Evolutionary conservation across 2,329 filamentous ascomycete species (phyloP), one percentile per base, ranked within the genome.

Genomic region (Plenodomus biglobosus): DNA sequence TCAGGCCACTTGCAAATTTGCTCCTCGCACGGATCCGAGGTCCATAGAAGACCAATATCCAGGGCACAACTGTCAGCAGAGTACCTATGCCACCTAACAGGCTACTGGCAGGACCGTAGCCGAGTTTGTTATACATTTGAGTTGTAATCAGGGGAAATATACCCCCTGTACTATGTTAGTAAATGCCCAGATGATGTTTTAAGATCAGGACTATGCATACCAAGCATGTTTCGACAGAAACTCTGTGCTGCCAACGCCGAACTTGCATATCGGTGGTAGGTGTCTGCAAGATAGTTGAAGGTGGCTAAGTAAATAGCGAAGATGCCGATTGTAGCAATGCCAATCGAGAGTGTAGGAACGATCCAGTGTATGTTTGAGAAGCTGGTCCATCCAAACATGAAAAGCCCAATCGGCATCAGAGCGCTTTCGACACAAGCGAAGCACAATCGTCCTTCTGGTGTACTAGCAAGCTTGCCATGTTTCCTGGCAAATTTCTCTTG

Each of bases 241-340:
- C 84, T 87, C 74, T 96, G 90, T 1, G 91, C 90, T 0, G 92
- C 92, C 5, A 96, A 76, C 0, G 92, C 91, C 1, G 88, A 94
- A 34, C 86, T 90, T 0, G 92, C 90, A 62, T 92, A 96, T 2
- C 82, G 78, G 65, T 91, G 87, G 70, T 96, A 96, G 1, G 86
- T 86, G 66, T 96, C 92, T 17, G 91, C 90, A 1, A 96, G 79
- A 61, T 95, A 96, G 68, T 96, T 96, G 75, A 96, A 96, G 0
- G 90, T 88, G 2, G 91, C 86, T 1, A 96, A 80, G 65, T 70
- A 69, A 30, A 96, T 84, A 35, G 84, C 86, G 69, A 90, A 92
- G 56, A 96, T 95, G 3, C 21, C 92, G 87, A 92, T 88, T 0
- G 88, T 92, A 0, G 90, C 85, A 50, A 90, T 81, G 0, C 79